Evolutionary conservation across 208 protist genomes (phyloP).

Genomic region (Lotmaria passim): DNA sequence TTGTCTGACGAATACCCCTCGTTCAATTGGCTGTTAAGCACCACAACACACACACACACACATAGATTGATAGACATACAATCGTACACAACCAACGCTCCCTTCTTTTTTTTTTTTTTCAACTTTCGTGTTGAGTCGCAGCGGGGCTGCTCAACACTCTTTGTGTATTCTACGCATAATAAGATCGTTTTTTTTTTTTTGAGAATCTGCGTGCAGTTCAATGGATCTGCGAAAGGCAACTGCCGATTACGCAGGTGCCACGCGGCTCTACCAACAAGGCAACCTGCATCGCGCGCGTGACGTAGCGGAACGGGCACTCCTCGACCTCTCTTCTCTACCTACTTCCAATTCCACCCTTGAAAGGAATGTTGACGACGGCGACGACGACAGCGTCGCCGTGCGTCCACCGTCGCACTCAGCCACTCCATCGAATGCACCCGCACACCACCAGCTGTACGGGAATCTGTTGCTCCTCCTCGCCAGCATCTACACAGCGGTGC

Average conservation of each 20-base stretch:
- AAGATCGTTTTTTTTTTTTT: too few relatives aligned
- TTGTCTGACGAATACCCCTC: too few relatives aligned
- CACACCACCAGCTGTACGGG: slow-evolving; percentile 43
- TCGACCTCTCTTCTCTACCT: slow-evolving; percentile 20
- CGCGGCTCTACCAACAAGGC: slow-evolving; percentile 30
- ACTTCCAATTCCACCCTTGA: too few relatives aligned
- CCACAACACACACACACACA: too few relatives aligned
- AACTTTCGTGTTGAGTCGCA: too few relatives aligned
- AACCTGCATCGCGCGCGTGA: slow-evolving; percentile 44
- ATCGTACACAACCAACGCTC: not conserved
- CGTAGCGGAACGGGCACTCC: slow-evolving; percentile 34
- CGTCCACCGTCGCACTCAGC: too few relatives aligned
- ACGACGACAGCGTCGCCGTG: too few relatives aligned
- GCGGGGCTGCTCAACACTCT: too few relatives aligned
- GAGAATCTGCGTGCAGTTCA: not conserved
- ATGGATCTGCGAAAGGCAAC: slow-evolving; percentile 21
- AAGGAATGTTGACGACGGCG: too few relatives aligned
- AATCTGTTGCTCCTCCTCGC: slow-evolving; percentile 58
- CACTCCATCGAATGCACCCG: not conserved
- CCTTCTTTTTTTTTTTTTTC: slow-evolving; percentile 8
- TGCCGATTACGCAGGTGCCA: slow-evolving; percentile 33
- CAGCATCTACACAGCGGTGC: slow-evolving; percentile 46
- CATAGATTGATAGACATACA: too few relatives aligned
- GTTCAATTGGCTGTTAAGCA: too few relatives aligned
- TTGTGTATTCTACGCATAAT: too few relatives aligned